phyloP scores from a whole-genome alignment of 805 yeast species.

The Saccharomycopsis amapae region DNA sequence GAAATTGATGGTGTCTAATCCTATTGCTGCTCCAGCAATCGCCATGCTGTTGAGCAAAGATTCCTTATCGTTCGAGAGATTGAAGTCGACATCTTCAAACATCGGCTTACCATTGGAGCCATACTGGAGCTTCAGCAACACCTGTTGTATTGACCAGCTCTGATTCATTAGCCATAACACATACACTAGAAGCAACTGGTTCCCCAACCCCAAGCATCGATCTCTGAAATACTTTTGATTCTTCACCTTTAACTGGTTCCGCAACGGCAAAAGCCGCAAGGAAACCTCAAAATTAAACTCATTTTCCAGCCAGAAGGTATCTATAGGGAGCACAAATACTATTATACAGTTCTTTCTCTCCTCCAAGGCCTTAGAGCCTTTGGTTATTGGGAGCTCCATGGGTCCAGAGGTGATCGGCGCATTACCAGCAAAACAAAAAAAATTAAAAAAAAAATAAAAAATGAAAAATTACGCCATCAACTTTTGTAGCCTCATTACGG shows the following conservation, averaged over 20 bases:
- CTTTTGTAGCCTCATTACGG: too few species aligned
- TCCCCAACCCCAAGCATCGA: slow-evolving; percentile 15
- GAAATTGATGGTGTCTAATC: slow-evolving; percentile 19
- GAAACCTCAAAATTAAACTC: slow-evolving; percentile 16
- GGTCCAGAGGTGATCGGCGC: too few species aligned
- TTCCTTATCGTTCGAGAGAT: slow-evolving; percentile 20
- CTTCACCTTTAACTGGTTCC: slow-evolving; percentile 7
- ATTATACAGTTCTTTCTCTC: too few species aligned
- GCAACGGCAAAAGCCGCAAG: slow-evolving; percentile 13
- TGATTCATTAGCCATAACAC: slow-evolving; percentile 2
- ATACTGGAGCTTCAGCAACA: not conserved
- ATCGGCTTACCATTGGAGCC: slow-evolving; percentile 14
- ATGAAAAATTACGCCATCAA: too few species aligned
- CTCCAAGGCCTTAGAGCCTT: too few species aligned
- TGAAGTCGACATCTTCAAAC: slow-evolving; percentile 10
- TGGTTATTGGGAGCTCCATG: too few species aligned
- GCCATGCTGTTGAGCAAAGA: slow-evolving; percentile 16
- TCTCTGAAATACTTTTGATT: slow-evolving; percentile 8
- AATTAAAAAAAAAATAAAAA: too few species aligned
- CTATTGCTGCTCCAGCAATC: slow-evolving; percentile 2
- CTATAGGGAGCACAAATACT: slow-evolving; percentile 1
- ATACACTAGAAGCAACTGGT: slow-evolving; percentile 12
- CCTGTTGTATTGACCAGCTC: not conserved
- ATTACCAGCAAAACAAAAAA: too few species aligned
- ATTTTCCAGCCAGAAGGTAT: slow-evolving; percentile 7